Conservation (phyloP, 2,329 filamentous ascomycete genomes). For the Camillea tinctor region DNA sequence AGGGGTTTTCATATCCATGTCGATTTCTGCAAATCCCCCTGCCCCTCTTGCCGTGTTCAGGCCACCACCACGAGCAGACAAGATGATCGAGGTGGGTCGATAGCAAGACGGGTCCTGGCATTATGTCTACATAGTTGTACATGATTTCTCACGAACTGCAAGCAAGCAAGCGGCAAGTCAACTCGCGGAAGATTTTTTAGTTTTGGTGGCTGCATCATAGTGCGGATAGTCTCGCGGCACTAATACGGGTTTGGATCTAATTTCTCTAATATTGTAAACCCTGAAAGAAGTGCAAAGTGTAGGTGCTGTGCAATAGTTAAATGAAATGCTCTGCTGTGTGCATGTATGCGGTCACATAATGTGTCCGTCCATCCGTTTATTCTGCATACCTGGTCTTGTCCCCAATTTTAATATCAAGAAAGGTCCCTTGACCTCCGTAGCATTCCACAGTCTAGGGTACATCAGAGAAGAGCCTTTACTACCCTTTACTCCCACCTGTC, state of each 20-base stretch:
- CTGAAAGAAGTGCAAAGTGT: not conserved
- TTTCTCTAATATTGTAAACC: conserved; percentile 1
- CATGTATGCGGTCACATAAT: not conserved
- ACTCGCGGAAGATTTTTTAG: not conserved
- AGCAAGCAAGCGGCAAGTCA: not conserved
- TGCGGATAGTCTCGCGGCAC: not conserved
- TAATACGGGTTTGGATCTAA: not conserved
- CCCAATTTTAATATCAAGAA: conserved; percentile 2
- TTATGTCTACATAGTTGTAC: not conserved
- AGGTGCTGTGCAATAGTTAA: not conserved
- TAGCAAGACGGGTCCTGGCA: not conserved
- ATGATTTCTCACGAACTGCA: not conserved
- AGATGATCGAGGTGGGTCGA: not conserved
- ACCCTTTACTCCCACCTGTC: conserved; percentile 4
- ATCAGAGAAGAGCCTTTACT: conserved; percentile 3
- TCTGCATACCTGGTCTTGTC: not conserved
- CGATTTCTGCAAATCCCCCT: not conserved
- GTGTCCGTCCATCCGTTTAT: not conserved
- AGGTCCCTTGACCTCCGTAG: not conserved
- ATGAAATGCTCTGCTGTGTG: not conserved
- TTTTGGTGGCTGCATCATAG: not conserved
- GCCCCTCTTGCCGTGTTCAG: not conserved
- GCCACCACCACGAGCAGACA: not conserved
- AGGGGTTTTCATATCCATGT: not conserved
- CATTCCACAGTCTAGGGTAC: not conserved